Conservation (phyloP, 2,329 filamentous ascomycete species). For the Emericellopsis cladophorae region DNA sequence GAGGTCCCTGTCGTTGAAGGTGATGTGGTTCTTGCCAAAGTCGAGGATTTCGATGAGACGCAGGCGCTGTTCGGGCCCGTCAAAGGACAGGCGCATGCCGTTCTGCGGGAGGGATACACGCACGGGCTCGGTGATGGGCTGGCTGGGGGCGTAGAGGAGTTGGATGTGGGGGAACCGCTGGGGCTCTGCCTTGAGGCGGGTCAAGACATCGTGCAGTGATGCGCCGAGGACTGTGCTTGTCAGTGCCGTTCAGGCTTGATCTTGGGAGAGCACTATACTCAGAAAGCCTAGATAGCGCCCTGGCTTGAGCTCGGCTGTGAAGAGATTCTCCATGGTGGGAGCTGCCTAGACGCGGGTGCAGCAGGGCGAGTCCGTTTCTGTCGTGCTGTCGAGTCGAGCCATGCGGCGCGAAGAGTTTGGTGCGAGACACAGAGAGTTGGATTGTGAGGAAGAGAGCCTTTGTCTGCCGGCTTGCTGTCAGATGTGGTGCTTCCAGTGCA, state of each 20-base stretch:
- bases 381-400: not conserved
- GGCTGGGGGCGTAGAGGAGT: slow-evolving; percentile 62
- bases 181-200: slow-evolving; percentile 77
- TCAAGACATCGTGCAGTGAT: slow-evolving; percentile 81
- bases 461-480: not conserved
- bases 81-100: slow-evolving; percentile 81
- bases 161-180: slow-evolving; percentile 74
- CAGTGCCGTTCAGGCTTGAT: not conserved
- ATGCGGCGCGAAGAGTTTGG: not conserved
- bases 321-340: slow-evolving; percentile 27
- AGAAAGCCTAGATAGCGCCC: slow-evolving; percentile 54
- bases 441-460: not conserved
- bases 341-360: not conserved
- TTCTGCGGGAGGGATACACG: slow-evolving; percentile 69
- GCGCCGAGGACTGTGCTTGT: slow-evolving; percentile 61
- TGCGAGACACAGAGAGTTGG: not conserved
- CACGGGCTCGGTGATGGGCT: slow-evolving; percentile 65
- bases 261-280: slow-evolving; percentile 12
- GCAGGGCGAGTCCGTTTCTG: not conserved
- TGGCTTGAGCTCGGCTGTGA: slow-evolving; percentile 51
- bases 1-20: slow-evolving; percentile 70
- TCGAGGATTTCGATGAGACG: slow-evolving; percentile 84
- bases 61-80: slow-evolving; percentile 82
- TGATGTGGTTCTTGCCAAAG: slow-evolving; percentile 73
- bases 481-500: not conserved